Base-by-base conservation (phyloP, 805 yeast species). In the Starmerella stellata region DNA sequence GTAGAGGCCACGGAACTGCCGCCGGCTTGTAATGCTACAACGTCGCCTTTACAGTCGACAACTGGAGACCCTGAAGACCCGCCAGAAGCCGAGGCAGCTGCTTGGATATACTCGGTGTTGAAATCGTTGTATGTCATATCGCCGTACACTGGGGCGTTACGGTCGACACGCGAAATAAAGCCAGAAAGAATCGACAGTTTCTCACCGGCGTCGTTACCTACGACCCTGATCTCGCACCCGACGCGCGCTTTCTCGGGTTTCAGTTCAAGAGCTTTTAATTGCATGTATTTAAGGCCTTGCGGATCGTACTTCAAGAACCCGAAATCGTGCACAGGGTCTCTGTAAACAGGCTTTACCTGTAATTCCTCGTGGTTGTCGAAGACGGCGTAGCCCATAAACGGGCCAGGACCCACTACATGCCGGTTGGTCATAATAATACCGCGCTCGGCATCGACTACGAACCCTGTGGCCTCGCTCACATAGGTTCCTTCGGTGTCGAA, bases 61-160 rank as follows among this genome's bases (percentile, higher is more conserved):
- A 85, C 95, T 0, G 95, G 95, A 3, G 94, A 81, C 7, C 95
- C 95, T 36, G 90, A 76, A 3, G 94, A 82, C 2, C 95, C 95
- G 23, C 95, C 95, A 15, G 93, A 77, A 0, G 95, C 94, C 43
- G 83, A 72, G 1, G 95, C 95, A 5, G 95, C 95, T 1, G 95
- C 95, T 59, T 83, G 94, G 40, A 83, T 80, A 58, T 83, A 83
- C 57, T 80, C 93, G 1, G 94, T 82, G 56, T 83, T 82, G 66
- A 82, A 83, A 63, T 83, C 95, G 54, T 80, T 82, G 58, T 83
- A 85, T 14, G 92, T 75, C 53, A 78, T 63, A 21, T 73, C 74
- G 36, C 95, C 95, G 52, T 85, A 85, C 46, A 80, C 93, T 2
- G 95, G 95, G 4, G 95, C 92, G 55, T 83, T 83, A 64, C 95